Evolutionary conservation across 768 basidiomycete genomes (phyloP).

Genomic region (Tylopilus rubrobrunneus): DNA sequence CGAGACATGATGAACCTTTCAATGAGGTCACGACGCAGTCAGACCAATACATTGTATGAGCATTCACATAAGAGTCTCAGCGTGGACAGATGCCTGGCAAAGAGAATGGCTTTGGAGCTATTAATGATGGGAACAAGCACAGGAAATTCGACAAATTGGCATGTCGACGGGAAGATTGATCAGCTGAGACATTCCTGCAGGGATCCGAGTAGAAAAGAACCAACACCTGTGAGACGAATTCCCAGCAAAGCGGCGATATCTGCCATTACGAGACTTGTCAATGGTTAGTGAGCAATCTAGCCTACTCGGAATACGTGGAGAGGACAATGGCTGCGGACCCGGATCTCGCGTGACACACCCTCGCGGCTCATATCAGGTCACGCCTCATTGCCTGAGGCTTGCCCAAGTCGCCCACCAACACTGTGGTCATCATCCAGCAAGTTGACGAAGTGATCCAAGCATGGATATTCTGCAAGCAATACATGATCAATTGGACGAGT

Average conservation of each 20-base stretch:
- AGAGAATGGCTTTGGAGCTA: neutral
- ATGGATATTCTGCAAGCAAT: conserved; percentile 18
- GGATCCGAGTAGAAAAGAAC: neutral
- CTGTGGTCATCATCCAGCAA: neutral
- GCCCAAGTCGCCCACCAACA: neutral
- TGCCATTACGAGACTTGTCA: conserved; percentile 5
- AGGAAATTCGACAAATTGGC: neutral
- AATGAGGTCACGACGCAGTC: too few relatives aligned
- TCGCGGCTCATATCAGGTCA: neutral
- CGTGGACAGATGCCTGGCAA: too few relatives aligned
- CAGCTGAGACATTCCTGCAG: neutral
- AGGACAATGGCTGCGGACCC: neutral
- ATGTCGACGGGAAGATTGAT: neutral
- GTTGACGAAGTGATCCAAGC: neutral
- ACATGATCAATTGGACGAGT: conserved; percentile 17
- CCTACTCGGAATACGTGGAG: too few relatives aligned
- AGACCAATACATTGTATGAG: too few relatives aligned
- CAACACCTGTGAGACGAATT: neutral
- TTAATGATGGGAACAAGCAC: neutral
- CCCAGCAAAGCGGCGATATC: neutral
- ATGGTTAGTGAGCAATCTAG: neutral
- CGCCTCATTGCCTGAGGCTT: neutral
- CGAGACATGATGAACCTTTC: too few relatives aligned
- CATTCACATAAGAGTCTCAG: neutral
- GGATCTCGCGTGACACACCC: conserved; percentile 13